Base-by-base conservation (phyloP, 2,329 filamentous ascomycete species). In the Cordyceps farinosa region DNA sequence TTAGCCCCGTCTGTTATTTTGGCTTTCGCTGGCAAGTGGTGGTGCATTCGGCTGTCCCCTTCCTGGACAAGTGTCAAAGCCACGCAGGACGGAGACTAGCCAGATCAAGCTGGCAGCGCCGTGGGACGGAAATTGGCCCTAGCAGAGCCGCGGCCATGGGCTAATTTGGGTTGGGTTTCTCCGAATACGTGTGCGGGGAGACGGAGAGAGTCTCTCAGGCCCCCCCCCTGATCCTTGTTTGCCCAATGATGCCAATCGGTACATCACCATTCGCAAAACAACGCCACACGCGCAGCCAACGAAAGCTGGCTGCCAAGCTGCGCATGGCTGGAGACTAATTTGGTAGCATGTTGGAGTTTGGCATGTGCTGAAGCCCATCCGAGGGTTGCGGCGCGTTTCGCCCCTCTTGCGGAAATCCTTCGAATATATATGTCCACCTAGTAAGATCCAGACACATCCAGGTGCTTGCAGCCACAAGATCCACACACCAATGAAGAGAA, bases 11-110 rank as follows among this genome's bases (percentile, higher is more conserved):
- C 27, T 17, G 13, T 55, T 32, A n/a, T 44, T 30, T 30, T 22
- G 22, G 8, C 10, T 34, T 10, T 15, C 29, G 40, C 27, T 57
- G 54, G 22, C 40, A 45, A 15, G 38, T 40, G 22, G 52, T 57
- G 40, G 10, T 34, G 40, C 54, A 55, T 32, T 32, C 15, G 29
- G 50, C 7, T 53, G 32, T 15, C 3, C 40, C 32, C 22, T 36
- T 55, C 13, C 48, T 29, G 36, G 27, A n/a, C 54, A 36, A 15
- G 54, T 22, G n/a, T 3, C 38, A 50, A 22, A 42, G 47, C 50
- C 50, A 54, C 50, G 5, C 27, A 38, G 50, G 30, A 45, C 58
- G 50, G 30, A 55, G 59, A 30, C 59, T 61, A 61, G 51, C 59
- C 59, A 47, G 22, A 61, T 61, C 50, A 61, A 61, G 59, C 42